Percentiles rank a stretch among this genome's conserved stretches.
Conservation (phyloP, 2,329 filamentous ascomycete species). For the Aureobasidium namibiae region DNA sequence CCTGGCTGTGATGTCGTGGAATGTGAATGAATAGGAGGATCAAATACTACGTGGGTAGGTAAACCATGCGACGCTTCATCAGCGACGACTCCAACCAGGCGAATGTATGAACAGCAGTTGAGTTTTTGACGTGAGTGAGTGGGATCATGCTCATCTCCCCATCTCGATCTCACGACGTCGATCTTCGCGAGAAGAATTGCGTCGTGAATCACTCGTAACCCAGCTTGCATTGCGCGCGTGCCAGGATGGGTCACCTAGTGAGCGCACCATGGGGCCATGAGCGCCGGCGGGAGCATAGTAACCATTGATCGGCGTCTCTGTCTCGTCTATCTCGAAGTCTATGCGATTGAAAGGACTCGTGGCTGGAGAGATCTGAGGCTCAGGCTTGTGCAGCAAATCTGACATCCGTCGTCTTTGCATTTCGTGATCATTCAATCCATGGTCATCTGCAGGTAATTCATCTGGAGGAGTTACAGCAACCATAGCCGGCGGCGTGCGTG, state of each 20-base stretch:
- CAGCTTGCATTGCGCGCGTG: not conserved
- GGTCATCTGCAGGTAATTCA: no score
- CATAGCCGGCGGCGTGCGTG: constrained; percentile 19
- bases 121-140: not conserved
- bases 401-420: constrained; percentile 43
- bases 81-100: no score
- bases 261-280: not conserved
- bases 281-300: not conserved
- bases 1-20: not conserved
- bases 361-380: not conserved
- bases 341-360: constrained; percentile 13
- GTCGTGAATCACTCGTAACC: not conserved
- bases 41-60: no score
- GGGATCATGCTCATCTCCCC: not conserved
- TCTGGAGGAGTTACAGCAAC: constrained; percentile 17
- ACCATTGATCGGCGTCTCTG: constrained; percentile 8
- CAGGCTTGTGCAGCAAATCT: constrained; percentile 30
- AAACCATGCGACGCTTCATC: no score
- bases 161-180: constrained; percentile 9
- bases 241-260: not conserved
- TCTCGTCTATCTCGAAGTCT: constrained; percentile 13
- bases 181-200: not conserved
- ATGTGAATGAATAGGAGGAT: no score
- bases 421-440: constrained; percentile 42
- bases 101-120: not conserved